These are phyloP conservation scores for Phytophthora macrochlamydospora DNA, from an alignment of 352 stramenopile genomes.

Conservation along the genomic window DNA sequence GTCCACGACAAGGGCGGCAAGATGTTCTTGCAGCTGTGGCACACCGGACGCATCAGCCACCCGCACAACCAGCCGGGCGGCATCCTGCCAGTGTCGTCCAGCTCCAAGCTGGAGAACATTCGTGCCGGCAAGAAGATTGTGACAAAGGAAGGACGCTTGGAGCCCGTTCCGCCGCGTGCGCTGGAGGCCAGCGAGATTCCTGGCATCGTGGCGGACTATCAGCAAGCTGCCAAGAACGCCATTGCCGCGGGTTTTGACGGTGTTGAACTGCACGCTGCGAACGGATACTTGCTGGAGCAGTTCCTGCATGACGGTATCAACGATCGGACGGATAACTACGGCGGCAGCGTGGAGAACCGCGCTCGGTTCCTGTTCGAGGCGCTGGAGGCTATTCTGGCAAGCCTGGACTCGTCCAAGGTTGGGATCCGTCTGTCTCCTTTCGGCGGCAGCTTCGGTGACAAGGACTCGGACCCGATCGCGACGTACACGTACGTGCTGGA, in stretches of 20 bases:
- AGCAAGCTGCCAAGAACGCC: slow-evolving; percentile 57
- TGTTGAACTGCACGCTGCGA: slow-evolving; percentile 89
- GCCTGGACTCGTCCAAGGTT: slow-evolving; percentile 36
- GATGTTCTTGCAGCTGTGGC: slow-evolving; percentile 91
- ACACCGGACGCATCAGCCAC: slow-evolving; percentile 82
- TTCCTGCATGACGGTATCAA: slow-evolving; percentile 89
- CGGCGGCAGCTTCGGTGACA: slow-evolving; percentile 52
- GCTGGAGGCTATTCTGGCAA: slow-evolving; percentile 60
- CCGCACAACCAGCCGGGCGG: slow-evolving; percentile 62
- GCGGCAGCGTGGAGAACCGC: slow-evolving; percentile 87
- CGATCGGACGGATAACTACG: slow-evolving; percentile 86
- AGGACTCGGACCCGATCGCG: slow-evolving; percentile 47
- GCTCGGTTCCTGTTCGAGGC: slow-evolving; percentile 77
- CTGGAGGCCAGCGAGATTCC: slow-evolving; percentile 81
- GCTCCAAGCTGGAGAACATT: slow-evolving; percentile 41
- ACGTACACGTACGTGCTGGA: slow-evolving; percentile 59
- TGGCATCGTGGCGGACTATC: slow-evolving; percentile 73
- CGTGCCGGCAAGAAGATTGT: slow-evolving; percentile 40
- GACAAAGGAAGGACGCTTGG: slow-evolving; percentile 47
- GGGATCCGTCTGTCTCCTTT: slow-evolving; percentile 57
- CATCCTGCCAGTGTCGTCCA: slow-evolving; percentile 65
- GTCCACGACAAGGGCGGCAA: slow-evolving; percentile 81
- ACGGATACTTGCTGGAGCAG: slow-evolving; percentile 94
- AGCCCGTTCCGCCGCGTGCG: slow-evolving; percentile 57
- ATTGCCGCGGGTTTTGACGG: slow-evolving; percentile 90